These are phyloP conservation scores for Neofusicoccum parvum DNA, from an alignment of 2,329 filamentous ascomycete species.

Conservation along the genomic window DNA sequence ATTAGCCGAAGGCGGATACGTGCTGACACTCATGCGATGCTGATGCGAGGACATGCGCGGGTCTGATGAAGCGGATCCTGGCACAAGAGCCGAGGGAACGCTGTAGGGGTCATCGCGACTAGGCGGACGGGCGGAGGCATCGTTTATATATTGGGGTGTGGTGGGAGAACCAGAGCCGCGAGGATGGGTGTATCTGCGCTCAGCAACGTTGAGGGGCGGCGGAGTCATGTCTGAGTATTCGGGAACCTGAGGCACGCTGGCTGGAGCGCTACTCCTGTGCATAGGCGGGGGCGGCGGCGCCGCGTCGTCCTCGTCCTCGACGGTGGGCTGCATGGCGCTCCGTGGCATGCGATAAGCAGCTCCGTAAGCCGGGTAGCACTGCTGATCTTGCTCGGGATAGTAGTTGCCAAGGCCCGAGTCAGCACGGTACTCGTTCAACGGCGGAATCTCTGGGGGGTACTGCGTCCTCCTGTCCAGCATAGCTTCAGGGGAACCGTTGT, in stretches of 20 bases:
- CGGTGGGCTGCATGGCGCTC: constrained; percentile 61
- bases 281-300: constrained; percentile 41
- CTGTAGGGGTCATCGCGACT: constrained; percentile 21
- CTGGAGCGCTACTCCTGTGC: constrained; percentile 38
- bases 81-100: constrained; percentile 35
- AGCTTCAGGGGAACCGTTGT: constrained; percentile 15
- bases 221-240: constrained; percentile 32
- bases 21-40: constrained; percentile 23
- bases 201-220: constrained; percentile 35
- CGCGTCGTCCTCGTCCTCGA: constrained; percentile 65
- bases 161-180: constrained; percentile 21
- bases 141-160: not conserved
- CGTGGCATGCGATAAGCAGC: constrained; percentile 45
- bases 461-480: constrained; percentile 1
- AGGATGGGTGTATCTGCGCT: constrained; percentile 38
- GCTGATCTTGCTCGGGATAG: constrained; percentile 14
- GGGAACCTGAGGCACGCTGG: constrained; percentile 24
- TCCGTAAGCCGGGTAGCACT: constrained; percentile 13
- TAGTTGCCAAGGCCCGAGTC: not conserved
- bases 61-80: constrained; percentile 26
- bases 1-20: constrained; percentile 27
- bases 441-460: constrained; percentile 19
- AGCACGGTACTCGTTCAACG: not conserved
- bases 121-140: not conserved
- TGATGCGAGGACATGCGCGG: constrained; percentile 26